Base-by-base conservation (phyloP, 257 asterid genomes). In the Gentiana macrophylla region DNA sequence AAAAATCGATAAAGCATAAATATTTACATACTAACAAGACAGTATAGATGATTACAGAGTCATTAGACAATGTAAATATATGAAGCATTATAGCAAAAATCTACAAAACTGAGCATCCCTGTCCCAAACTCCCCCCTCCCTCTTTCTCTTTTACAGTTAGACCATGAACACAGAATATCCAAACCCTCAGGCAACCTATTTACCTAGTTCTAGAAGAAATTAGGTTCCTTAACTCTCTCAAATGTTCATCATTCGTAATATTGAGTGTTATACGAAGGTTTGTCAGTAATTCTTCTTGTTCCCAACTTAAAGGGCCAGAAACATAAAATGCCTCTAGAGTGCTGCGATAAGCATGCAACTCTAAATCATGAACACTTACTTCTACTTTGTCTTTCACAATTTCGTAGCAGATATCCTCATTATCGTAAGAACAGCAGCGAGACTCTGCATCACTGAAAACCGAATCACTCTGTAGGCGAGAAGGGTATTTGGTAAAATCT, bases 221-320 rank as follows among this genome's bases (percentile, higher is more conserved):
- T 63, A 74, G 67, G 62, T 68, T 70, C 73, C 59, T 74, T 58
- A 74, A 62, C 63, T 70, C 79, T 37, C 61, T 49, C 67, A 70
- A 70, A 70, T 74, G 76, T 65, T 74, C 79, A 12, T 74, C 79
- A 52, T 74, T 74, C 59, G 79, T 62, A 54, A 74, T 70, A 70
- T 74, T 69, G 53, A 74, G 79, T 60, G 62, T 67, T 12, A 69
- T 70, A 51, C 79, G 79, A 38, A 74, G 79, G 56, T 74, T 70
- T 50, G 79, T 74, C 58, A 74, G 43, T 58, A 74, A 69, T 49
- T 67, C 60, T 66, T 74, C 79, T 60, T 74, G 71, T 55, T 74
- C 79, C 79, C 79, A 74, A 66, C 79, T 74, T 56, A 74, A 74
- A 55, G 79, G 79, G 49, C 79, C 79, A 35, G 71, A 74, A 62